These are phyloP conservation scores for Epipyxis sp. DNA, from an alignment of 108 stramenopile genomes.

Conservation along the genomic window DNA sequence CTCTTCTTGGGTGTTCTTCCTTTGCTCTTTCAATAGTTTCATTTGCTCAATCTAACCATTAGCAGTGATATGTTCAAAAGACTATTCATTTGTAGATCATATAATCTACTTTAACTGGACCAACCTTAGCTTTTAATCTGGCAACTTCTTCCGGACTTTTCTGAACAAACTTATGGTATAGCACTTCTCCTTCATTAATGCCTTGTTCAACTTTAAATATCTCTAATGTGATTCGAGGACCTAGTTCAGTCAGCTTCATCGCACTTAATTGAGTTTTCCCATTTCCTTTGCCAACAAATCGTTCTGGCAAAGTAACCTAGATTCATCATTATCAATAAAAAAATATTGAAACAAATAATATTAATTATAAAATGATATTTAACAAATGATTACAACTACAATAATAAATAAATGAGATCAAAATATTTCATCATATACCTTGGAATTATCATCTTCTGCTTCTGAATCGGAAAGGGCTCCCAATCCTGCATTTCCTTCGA, in stretches of 20 bases:
- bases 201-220: conserved; percentile 92
- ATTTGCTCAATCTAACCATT: too few relatives aligned
- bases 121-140: conserved; percentile 1
- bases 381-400: not conserved
- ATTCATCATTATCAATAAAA: not conserved
- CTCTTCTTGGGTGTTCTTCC: conserved; percentile 51
- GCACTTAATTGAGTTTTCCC: conserved; percentile 64
- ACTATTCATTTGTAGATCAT: conserved; percentile 36
- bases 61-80: not conserved
- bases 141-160: conserved; percentile 46
- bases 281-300: conserved; percentile 75
- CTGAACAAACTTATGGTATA: conserved; percentile 83
- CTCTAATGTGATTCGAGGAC: conserved; percentile 81
- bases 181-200: conserved; percentile 84
- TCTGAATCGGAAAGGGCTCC: conserved; percentile 73
- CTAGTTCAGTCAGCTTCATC: conserved; percentile 90
- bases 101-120: conserved; percentile 17
- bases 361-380: not conserved
- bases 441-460: conserved; percentile 54
- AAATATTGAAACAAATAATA: not conserved
- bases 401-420: too few relatives aligned
- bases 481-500: conserved; percentile 60
- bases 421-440: too few relatives aligned
- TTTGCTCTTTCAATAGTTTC: conserved; percentile 42
- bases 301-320: conserved; percentile 66